Conservation (phyloP, 495 filamentous ascomycete species). For the Daldinia concentrica region DNA sequence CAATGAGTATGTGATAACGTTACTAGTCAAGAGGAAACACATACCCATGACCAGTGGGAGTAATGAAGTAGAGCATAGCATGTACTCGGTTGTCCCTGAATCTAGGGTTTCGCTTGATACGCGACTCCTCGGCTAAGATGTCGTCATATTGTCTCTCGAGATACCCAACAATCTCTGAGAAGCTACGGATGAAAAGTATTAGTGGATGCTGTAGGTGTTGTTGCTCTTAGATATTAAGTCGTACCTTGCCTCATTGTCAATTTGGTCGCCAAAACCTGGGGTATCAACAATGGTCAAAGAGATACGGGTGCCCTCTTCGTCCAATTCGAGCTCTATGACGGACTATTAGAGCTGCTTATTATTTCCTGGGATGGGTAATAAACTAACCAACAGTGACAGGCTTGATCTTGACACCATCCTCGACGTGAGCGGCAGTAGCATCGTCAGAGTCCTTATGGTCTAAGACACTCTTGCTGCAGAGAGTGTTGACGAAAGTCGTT, state of each 20-base stretch:
- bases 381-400: slow-evolving; percentile 93
- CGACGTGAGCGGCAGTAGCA: slow-evolving; percentile 83
- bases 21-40: slow-evolving; percentile 24
- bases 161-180: slow-evolving; percentile 95
- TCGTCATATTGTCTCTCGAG: slow-evolving; percentile 99
- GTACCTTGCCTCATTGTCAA: slow-evolving; percentile 98
- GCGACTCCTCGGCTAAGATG: slow-evolving; percentile 97
- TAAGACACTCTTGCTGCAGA: slow-evolving; percentile 94
- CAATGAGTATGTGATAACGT: slow-evolving; percentile 38
- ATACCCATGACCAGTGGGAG: slow-evolving; percentile 95
- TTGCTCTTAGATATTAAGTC: slow-evolving; percentile 28
- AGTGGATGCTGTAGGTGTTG: slow-evolving; percentile 13
- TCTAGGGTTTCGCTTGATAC: slow-evolving; percentile 99
- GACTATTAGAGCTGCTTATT: slow-evolving; percentile 33
- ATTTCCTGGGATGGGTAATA: background rate
- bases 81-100: slow-evolving; percentile 99
- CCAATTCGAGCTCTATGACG: slow-evolving; percentile 84
- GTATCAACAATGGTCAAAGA: slow-evolving; percentile 98
- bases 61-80: slow-evolving; percentile 98
- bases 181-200: slow-evolving; percentile 63
- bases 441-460: slow-evolving; percentile 90
- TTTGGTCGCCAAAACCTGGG: slow-evolving; percentile 97
- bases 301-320: slow-evolving; percentile 98
- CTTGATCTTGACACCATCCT: slow-evolving; percentile 98
- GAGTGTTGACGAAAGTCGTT: slow-evolving; percentile 99